These are phyloP conservation scores for Striga asiatica DNA, from an alignment of 257 asterid species.

Conservation along the genomic window DNA sequence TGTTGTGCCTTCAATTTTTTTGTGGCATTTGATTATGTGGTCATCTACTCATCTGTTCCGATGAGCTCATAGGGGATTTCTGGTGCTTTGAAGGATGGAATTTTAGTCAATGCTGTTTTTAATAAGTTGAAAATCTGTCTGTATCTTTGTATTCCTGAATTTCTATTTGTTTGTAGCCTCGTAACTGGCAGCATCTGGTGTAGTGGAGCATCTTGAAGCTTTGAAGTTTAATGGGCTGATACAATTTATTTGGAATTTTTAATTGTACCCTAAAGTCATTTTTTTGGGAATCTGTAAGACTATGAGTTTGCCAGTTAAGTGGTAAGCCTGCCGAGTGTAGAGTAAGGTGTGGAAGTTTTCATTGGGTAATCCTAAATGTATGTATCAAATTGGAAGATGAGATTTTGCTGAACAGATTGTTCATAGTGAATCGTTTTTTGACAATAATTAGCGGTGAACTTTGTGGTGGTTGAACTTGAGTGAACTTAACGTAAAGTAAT, in stretches of 20 bases:
- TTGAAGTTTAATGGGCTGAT: background rate
- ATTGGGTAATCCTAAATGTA: no score
- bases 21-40: background rate
- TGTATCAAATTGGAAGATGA: no score
- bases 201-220: background rate
- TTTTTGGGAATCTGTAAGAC: background rate
- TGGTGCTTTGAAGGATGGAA: background rate
- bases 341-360: no score
- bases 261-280: background rate
- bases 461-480: no score
- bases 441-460: no score
- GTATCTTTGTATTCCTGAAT: background rate
- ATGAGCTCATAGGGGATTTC: background rate
- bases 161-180: background rate
- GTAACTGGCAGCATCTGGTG: background rate
- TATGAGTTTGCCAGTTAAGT: background rate
- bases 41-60: background rate
- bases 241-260: background rate
- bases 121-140: background rate
- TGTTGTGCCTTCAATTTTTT: background rate
- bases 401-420: no score
- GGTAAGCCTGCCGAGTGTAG: no score
- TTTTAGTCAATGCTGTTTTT: background rate
- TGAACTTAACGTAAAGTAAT: no score
- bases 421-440: no score